Conservation (phyloP, 805 yeast species). For the Kodamaea nitidulidarum region DNA sequence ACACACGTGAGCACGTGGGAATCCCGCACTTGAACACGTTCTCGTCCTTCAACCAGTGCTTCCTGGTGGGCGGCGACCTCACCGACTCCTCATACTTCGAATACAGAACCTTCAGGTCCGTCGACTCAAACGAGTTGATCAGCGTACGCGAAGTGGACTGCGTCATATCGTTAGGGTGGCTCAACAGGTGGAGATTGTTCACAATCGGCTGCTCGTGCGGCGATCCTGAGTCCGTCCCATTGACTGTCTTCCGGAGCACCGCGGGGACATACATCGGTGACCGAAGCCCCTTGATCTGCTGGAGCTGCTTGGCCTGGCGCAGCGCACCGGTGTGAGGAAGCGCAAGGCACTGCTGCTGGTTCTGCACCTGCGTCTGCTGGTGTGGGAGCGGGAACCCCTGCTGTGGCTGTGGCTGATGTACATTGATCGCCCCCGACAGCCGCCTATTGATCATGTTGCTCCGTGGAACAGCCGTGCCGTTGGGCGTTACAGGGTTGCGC, state of each 20-base stretch:
- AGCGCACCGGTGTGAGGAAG: constrained; percentile 1
- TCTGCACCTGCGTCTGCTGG: constrained; percentile 5
- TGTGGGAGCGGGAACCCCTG: constrained; percentile 8
- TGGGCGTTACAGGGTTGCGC: constrained; percentile 3
- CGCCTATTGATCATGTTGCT: constrained; percentile 21
- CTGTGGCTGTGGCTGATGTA: constrained; percentile 3
- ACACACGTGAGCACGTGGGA: constrained; percentile 52
- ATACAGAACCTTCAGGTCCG: constrained; percentile 15
- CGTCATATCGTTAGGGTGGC: constrained; percentile 4
- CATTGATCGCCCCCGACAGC: constrained; percentile 4
- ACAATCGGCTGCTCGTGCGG: constrained; percentile 9
- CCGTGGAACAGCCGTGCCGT: constrained; percentile 23
- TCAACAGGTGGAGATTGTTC: constrained; percentile 7
- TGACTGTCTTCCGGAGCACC: constrained; percentile 53
- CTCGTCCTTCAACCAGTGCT: constrained; percentile 75
- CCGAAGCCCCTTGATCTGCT: constrained; percentile 75
- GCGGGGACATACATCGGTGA: constrained; percentile 91
- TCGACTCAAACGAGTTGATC: constrained; percentile 31
- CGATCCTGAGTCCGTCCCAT: constrained; percentile 8
- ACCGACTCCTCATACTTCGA: constrained; percentile 18
- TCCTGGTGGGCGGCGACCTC: constrained; percentile 47
- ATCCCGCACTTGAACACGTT: constrained; percentile 56
- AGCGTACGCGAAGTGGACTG: constrained; percentile 20
- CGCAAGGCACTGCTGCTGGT: constrained; percentile 1
- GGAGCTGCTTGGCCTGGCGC: constrained; percentile 17